Evolutionary conservation across 2,329 filamentous ascomycete genomes (phyloP).

Genomic region (Alternaria conjuncta): DNA sequence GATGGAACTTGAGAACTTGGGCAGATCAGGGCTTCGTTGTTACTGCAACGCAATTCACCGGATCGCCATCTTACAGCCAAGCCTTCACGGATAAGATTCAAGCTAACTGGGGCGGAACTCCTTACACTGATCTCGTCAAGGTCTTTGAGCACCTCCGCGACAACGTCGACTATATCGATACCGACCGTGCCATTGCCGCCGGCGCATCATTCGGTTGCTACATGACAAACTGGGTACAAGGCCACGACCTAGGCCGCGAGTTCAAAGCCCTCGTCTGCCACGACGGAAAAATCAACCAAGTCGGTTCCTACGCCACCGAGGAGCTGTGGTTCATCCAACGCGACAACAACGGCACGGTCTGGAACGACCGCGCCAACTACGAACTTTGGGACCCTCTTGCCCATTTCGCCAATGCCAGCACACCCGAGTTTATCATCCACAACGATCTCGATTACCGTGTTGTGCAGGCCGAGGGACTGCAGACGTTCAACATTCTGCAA

Average conservation of each 20-base stretch:
- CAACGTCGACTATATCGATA: conserved; percentile 72
- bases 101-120: conserved; percentile 81
- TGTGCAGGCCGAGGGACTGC: conserved; percentile 80
- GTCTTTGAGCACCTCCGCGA: conserved; percentile 76
- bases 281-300: conserved; percentile 77
- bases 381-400: conserved; percentile 64
- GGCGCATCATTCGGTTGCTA: conserved; percentile 63
- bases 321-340: conserved; percentile 61
- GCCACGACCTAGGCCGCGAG: conserved; percentile 77
- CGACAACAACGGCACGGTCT: conserved; percentile 50
- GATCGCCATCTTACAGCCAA: conserved; percentile 82
- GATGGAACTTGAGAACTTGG: conserved; percentile 86
- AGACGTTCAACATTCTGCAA: conserved; percentile 86
- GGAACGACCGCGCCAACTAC: conserved; percentile 57
- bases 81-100: conserved; percentile 77
- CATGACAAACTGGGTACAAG: conserved; percentile 82
- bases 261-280: conserved; percentile 90
- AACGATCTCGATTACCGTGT: conserved; percentile 89
- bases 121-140: conserved; percentile 81
- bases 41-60: conserved; percentile 81
- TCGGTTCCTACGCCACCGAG: conserved; percentile 56
- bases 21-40: conserved; percentile 87
- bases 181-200: conserved; percentile 71
- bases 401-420: conserved; percentile 73
- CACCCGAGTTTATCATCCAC: conserved; percentile 88